A percentile compares a stretch with the other conserved stretches of the same genome.
Conservation (phyloP, 768 basidiomycete species). For the Suillus hirtellus region DNA sequence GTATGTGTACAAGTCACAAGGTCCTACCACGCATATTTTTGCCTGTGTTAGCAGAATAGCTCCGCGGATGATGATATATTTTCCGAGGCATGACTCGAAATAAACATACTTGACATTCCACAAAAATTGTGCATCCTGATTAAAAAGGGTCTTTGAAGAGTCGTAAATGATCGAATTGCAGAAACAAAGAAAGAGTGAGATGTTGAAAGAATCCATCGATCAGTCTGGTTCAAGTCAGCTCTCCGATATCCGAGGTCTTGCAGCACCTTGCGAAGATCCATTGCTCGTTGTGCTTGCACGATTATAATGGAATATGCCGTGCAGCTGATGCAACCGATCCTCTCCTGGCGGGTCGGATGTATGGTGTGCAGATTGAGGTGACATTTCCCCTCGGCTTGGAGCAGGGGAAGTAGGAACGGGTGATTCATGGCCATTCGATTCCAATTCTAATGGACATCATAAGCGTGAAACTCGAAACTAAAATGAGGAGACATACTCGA, state of each 20-base stretch:
- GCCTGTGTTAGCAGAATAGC: neutral
- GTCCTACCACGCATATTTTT: neutral
- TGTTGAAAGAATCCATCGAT: slow-evolving; percentile 25
- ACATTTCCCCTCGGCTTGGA: slow-evolving; percentile 28
- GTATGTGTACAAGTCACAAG: neutral
- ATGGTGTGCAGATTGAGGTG: slow-evolving; percentile 37
- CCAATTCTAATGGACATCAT: slow-evolving; percentile 49
- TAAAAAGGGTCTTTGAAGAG: slow-evolving; percentile 24
- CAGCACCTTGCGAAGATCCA: slow-evolving; percentile 35
- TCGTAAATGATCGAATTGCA: slow-evolving; percentile 13
- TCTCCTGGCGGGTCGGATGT: slow-evolving; percentile 43
- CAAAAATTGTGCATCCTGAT: slow-evolving; percentile 29
- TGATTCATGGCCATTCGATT: slow-evolving; percentile 51
- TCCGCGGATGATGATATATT: neutral
- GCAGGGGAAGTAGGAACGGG: slow-evolving; percentile 31
- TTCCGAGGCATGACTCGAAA: neutral
- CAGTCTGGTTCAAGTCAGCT: slow-evolving; percentile 17
- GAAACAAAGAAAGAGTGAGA: slow-evolving; percentile 16
- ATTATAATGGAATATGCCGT: slow-evolving; percentile 79
- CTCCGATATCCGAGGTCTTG: slow-evolving; percentile 18
- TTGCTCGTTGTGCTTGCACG: slow-evolving; percentile 62
- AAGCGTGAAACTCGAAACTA: slow-evolving; percentile 8
- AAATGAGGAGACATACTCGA: slow-evolving; percentile 50
- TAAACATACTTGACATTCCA: slow-evolving; percentile 4
- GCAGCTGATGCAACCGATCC: slow-evolving; percentile 71